These are phyloP conservation scores for Starmerella cellae DNA, from an alignment of 805 yeast species.

Conservation along the genomic window DNA sequence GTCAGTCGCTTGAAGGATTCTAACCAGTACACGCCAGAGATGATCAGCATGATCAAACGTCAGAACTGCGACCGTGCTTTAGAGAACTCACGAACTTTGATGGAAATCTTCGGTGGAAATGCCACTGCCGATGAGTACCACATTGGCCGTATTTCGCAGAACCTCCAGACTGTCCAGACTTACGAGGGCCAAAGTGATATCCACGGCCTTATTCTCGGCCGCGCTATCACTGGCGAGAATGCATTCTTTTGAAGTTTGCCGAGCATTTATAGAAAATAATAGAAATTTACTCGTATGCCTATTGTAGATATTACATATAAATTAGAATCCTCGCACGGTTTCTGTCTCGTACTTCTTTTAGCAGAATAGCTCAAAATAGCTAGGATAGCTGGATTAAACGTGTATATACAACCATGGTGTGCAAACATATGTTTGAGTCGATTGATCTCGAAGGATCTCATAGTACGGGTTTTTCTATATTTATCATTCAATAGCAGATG, in stretches of 20 bases:
- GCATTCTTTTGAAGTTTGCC: slow-evolving; percentile 28
- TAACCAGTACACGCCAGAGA: slow-evolving; percentile 30
- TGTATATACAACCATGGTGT: too few species aligned
- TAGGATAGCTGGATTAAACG: too few species aligned
- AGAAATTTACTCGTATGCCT: too few species aligned
- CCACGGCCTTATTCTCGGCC: slow-evolving; percentile 32
- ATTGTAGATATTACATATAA: too few species aligned
- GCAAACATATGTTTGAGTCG: too few species aligned
- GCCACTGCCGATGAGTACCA: slow-evolving; percentile 35
- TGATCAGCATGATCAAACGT: slow-evolving; percentile 34
- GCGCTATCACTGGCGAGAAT: slow-evolving; percentile 32
- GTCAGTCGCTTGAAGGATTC: slow-evolving; percentile 33
- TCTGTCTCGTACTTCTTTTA: too few species aligned
- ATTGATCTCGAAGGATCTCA: too few species aligned
- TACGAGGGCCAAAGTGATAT: slow-evolving; percentile 36
- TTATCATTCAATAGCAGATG: too few species aligned
- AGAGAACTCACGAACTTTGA: slow-evolving; percentile 27
- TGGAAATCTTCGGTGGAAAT: slow-evolving; percentile 37
- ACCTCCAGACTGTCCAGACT: slow-evolving; percentile 35
- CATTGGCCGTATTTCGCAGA: slow-evolving; percentile 33
- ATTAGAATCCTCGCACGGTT: too few species aligned
- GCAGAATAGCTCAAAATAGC: too few species aligned
- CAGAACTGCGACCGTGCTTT: slow-evolving; percentile 34
- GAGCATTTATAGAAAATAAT: too few species aligned
- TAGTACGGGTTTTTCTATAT: too few species aligned